phyloP scores from a whole-genome alignment of 2,329 filamentous ascomycete species.

The Botrytis fragariae region DNA sequence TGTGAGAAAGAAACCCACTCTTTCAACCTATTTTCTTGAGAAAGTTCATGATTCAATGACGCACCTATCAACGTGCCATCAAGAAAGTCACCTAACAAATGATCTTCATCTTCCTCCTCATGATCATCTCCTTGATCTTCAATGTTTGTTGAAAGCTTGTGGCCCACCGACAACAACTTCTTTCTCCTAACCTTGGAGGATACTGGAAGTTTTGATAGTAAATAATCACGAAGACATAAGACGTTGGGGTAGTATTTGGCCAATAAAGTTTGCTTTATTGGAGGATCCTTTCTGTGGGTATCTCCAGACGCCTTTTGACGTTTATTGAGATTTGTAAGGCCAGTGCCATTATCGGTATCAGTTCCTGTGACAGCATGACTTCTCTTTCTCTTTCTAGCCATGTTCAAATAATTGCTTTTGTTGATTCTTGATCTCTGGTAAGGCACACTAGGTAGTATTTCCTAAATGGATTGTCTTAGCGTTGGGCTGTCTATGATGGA shows the following conservation, averaged over 20 bases:
- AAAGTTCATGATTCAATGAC: slow-evolving; percentile 22
- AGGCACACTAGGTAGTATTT: neutral
- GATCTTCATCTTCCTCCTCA: slow-evolving; percentile 17
- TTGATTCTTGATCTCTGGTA: neutral
- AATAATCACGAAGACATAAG: slow-evolving; percentile 66
- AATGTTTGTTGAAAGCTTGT: slow-evolving; percentile 2
- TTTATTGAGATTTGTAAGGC: slow-evolving; percentile 31
- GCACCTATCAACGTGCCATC: slow-evolving; percentile 38
- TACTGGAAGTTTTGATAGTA: slow-evolving; percentile 63
- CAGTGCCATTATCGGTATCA: slow-evolving; percentile 16
- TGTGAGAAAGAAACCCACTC: slow-evolving; percentile 63
- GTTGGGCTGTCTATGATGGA: neutral
- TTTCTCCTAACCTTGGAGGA: slow-evolving; percentile 61
- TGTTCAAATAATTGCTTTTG: neutral
- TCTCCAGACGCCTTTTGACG: slow-evolving; percentile 30
- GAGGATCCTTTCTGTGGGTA: slow-evolving; percentile 23
- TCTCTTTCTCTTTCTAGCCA: slow-evolving; percentile 40
- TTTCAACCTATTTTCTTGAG: slow-evolving; percentile 46
- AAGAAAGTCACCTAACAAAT: slow-evolving; percentile 29
- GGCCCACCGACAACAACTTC: slow-evolving; percentile 45
- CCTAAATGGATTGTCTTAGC: neutral
- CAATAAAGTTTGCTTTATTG: slow-evolving; percentile 60
- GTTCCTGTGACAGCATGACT: slow-evolving; percentile 20
- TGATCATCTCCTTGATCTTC: neutral
- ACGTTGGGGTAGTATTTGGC: slow-evolving; percentile 65